Base-by-base conservation (phyloP, 768 basidiomycete genomes). In the Cystobasidium onofrii region DNA sequence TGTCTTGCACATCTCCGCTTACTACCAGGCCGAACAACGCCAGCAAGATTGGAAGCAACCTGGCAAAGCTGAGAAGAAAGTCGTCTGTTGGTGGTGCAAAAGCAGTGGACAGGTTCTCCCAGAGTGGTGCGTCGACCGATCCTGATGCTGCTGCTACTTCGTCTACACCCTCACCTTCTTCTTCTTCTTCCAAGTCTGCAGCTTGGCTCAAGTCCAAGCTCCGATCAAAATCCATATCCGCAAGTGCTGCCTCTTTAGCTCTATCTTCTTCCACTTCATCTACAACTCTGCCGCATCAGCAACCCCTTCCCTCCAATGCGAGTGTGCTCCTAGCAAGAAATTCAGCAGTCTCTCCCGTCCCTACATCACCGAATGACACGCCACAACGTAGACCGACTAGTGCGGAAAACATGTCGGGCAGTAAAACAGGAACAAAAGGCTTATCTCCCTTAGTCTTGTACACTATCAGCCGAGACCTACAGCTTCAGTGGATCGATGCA, bases 391-490 rank as follows among this genome's bases (percentile, higher is more conserved):
- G 46, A 50, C 46, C 46, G 9, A 50, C 18, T 20, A 50, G 46
- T 15, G 46, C 46, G 46, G 3, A 39, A 9, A 25, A 31, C 23
- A 15, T 3, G 57, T 39, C 57, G 13, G 34, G 63, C 63, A 64
- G 34, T 23, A 41, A 4, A 25, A 7, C 39, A 39, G 20, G 36
- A 41, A 31, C 34, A 25, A 60, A 27, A 29, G 12, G 17, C 31
- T 29, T 20, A 4, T 7, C 23, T 60, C 10, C 57, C 6, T 7
- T 71, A 3, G 18, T 71, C 17, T 54, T 71, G 9, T 71, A 54
- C 2, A 71, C 69, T 20, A 60, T 55, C 52, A 71, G 69, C 25
- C 4, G 55, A 60, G 54, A 60, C 9, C 33, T 67, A 2, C 69
- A 60, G 55, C 52, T 25, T n/a, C 29, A 44, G 31, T 71, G 69